These are phyloP conservation scores for Citeromyces hawaiiensis DNA, from an alignment of 1,139 yeast genomes.

Conservation along the genomic window DNA sequence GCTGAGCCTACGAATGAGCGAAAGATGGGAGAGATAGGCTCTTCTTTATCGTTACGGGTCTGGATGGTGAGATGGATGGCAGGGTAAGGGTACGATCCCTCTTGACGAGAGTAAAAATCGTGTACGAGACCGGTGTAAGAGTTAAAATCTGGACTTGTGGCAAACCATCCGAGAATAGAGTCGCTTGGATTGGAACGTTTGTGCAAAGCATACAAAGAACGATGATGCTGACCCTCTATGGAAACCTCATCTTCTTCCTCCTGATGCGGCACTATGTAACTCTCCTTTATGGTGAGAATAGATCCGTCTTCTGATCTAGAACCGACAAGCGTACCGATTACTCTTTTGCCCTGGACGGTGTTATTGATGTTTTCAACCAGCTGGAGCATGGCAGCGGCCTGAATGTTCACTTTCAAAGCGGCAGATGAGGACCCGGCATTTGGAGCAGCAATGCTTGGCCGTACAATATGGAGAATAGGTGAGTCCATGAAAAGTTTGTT, in stretches of 20 bases:
- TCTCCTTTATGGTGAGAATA: constrained; percentile 61
- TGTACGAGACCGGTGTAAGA: constrained; percentile 74
- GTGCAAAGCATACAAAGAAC: constrained; percentile 57
- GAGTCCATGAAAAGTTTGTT: neutral
- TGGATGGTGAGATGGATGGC: constrained; percentile 65
- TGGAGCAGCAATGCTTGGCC: constrained; percentile 38
- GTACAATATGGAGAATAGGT: constrained; percentile 35
- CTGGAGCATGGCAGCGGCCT: constrained; percentile 65
- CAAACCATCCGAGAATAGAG: constrained; percentile 81
- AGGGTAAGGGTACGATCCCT: constrained; percentile 62
- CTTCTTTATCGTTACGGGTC: constrained; percentile 22
- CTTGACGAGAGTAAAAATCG: constrained; percentile 63
- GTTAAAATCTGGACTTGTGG: constrained; percentile 55
- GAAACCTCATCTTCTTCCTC: constrained; percentile 68
- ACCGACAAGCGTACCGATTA: constrained; percentile 77
- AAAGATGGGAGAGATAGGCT: constrained; percentile 31
- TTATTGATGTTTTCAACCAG: constrained; percentile 39
- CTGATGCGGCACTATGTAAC: constrained; percentile 73
- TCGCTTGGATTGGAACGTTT: constrained; percentile 75
- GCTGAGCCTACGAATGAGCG: constrained; percentile 68
- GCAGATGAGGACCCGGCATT: constrained; percentile 20
- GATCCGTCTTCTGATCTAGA: constrained; percentile 79
- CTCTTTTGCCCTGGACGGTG: constrained; percentile 21
- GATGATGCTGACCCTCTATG: constrained; percentile 66
- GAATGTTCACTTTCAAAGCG: constrained; percentile 33